These are phyloP conservation scores for Rhizopogon vesiculosus DNA, from an alignment of 768 basidiomycete species.

Conservation along the genomic window DNA sequence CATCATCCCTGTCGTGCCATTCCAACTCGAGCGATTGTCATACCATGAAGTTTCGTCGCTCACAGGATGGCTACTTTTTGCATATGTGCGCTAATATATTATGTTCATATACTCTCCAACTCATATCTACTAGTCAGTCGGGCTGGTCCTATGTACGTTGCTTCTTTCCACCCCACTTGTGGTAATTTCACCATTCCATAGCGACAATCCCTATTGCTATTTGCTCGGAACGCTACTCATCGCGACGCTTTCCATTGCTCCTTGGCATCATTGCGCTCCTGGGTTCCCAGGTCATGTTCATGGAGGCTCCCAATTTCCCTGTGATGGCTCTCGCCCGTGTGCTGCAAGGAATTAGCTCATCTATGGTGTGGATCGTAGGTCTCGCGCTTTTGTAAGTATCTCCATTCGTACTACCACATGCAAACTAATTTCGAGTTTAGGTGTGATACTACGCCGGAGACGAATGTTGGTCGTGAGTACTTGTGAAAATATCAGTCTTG, in stretches of 20 bases:
- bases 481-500: background rate
- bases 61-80: constrained; percentile 58
- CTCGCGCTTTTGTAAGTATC: constrained; percentile 48
- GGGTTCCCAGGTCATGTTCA: constrained; percentile 54
- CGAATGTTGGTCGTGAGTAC: constrained; percentile 43
- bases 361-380: constrained; percentile 60
- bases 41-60: constrained; percentile 43
- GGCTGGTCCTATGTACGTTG: constrained; percentile 47
- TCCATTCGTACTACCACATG: background rate
- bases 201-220: constrained; percentile 58
- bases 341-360: constrained; percentile 57
- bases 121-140: constrained; percentile 40
- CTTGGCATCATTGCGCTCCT: constrained; percentile 45
- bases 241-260: constrained; percentile 44
- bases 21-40: constrained; percentile 48
- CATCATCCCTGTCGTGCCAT: constrained; percentile 61
- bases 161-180: background rate
- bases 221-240: constrained; percentile 46
- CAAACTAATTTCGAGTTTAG: constrained; percentile 27
- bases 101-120: background rate
- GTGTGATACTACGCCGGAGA: constrained; percentile 50
- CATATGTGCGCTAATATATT: constrained; percentile 39
- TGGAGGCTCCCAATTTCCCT: constrained; percentile 54
- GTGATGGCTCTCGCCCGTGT: constrained; percentile 55
- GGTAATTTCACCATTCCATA: constrained; percentile 10